Evolutionary conservation across 164 flowering plant genomes (phyloP).

Genomic region (Magnolia changhungtana): DNA sequence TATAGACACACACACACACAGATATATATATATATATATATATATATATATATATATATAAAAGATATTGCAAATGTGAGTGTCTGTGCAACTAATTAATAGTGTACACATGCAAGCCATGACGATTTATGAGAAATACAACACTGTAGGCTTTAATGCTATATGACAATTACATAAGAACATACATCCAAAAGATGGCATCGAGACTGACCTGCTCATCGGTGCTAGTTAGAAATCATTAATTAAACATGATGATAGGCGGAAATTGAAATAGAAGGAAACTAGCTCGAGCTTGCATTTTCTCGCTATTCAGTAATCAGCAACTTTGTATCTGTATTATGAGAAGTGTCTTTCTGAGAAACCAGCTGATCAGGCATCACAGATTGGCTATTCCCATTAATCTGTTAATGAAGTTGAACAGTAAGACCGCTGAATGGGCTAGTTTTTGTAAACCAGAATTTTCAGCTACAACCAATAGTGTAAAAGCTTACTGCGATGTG

Average conservation of each 20-base stretch:
- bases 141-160: not conserved
- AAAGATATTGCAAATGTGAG: no score
- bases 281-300: slow-evolving; percentile 11
- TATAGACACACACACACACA: no score
- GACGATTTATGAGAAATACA: not conserved
- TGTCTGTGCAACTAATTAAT: no score
- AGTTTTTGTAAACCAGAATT: not conserved
- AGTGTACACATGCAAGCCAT: no score
- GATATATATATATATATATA: no score
- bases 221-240: slow-evolving; percentile 5
- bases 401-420: slow-evolving; percentile 25
- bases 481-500: slow-evolving; percentile 35
- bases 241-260: slow-evolving; percentile 16
- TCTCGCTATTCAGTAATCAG: slow-evolving; percentile 15
- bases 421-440: not conserved
- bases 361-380: slow-evolving; percentile 31
- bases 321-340: slow-evolving; percentile 21
- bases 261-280: slow-evolving; percentile 7
- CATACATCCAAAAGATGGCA: slow-evolving; percentile 11
- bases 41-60: no score
- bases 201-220: slow-evolving; percentile 16
- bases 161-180: not conserved
- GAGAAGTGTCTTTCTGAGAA: slow-evolving; percentile 22
- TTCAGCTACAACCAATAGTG: not conserved
- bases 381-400: slow-evolving; percentile 26